Percentiles rank a stretch among this genome's conserved stretches.
phyloP scores from a whole-genome alignment of 78 protist species.

The Pigoraptor vietnamica region DNA sequence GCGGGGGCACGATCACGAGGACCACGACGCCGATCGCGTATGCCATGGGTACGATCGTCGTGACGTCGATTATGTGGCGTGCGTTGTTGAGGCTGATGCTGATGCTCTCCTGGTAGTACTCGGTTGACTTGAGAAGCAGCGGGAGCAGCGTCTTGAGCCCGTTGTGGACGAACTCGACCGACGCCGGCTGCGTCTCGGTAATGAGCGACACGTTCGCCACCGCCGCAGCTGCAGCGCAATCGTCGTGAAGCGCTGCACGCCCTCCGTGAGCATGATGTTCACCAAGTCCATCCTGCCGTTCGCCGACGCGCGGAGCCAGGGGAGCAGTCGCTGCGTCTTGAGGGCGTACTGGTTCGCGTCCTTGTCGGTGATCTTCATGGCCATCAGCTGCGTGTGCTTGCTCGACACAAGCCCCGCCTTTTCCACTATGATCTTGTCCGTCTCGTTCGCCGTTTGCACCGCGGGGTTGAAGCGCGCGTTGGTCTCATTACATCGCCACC shows the following conservation, averaged over 20 bases:
- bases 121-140: background rate
- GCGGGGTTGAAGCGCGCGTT: too few relatives aligned
- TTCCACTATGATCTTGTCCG: background rate
- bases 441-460: background rate
- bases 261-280: background rate
- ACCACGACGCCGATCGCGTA: background rate
- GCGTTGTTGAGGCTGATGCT: background rate
- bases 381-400: background rate
- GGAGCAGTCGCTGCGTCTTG: background rate
- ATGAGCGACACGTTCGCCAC: background rate
- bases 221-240: background rate
- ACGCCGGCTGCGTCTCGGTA: background rate
- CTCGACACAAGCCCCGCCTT: too few relatives aligned
- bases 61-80: background rate
- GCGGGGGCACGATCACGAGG: background rate
- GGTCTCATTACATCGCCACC: too few relatives aligned
- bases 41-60: background rate
- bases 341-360: background rate
- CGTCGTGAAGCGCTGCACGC: background rate
- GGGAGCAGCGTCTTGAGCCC: background rate
- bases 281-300: background rate
- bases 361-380: background rate
- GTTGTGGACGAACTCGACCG: background rate
- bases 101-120: background rate
- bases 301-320: background rate